These are phyloP conservation scores for Trametes elegans DNA, from an alignment of 768 basidiomycete species.

Conservation along the genomic window DNA sequence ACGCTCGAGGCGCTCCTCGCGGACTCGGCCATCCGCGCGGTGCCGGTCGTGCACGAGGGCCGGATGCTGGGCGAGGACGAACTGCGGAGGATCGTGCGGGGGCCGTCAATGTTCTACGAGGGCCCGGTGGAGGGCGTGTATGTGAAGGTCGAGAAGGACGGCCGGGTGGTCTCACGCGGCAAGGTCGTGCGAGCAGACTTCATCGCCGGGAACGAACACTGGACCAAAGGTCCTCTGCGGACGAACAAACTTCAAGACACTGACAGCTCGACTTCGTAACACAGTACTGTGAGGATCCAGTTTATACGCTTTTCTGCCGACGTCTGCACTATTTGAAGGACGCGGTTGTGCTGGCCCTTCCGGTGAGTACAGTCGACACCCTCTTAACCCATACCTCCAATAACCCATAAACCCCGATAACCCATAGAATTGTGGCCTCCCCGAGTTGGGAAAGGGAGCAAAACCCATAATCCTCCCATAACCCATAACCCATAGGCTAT, in stretches of 20 bases:
- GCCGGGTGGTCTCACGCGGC: constrained; percentile 41
- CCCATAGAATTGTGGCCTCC: too few species aligned
- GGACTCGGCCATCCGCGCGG: constrained; percentile 39
- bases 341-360: too few species aligned
- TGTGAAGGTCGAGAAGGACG: constrained; percentile 48
- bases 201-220: constrained; percentile 62
- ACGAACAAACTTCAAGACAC: constrained; percentile 31
- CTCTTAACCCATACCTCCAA: too few species aligned
- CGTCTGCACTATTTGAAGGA: too few species aligned
- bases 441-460: too few species aligned
- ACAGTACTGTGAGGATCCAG: too few species aligned
- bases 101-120: constrained; percentile 42
- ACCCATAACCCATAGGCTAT: too few species aligned
- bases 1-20: constrained; percentile 36
- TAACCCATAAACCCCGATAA: too few species aligned
- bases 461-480: too few species aligned
- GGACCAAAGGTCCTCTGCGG: constrained; percentile 43
- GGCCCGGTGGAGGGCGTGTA: constrained; percentile 57
- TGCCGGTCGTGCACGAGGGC: constrained; percentile 46
- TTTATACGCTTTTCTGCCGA: too few species aligned
- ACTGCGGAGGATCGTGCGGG: constrained; percentile 46
- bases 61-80: constrained; percentile 38
- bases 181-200: constrained; percentile 62
- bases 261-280: too few species aligned
- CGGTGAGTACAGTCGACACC: too few species aligned